phyloP scores from a whole-genome alignment of 441 rosid species.

The Croton setiger region DNA sequence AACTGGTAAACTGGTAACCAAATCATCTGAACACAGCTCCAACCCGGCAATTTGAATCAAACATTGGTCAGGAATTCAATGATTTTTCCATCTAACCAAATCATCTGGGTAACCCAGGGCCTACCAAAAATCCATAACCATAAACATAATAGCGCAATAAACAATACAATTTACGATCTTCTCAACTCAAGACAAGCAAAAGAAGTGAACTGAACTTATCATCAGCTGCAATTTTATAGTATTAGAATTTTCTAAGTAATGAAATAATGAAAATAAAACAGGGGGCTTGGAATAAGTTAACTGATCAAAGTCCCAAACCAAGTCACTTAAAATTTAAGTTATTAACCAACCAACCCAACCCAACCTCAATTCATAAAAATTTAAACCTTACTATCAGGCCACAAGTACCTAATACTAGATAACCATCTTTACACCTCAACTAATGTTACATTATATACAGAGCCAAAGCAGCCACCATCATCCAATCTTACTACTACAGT shows the following conservation, averaged over 20 bases:
- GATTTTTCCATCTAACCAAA: too few species aligned
- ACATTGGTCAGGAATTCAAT: too few species aligned
- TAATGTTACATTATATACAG: slow-evolving; percentile 44
- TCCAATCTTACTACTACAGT: slow-evolving; percentile 4
- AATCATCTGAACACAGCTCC: too few species aligned
- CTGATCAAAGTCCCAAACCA: slow-evolving; percentile 21
- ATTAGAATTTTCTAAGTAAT: slow-evolving; percentile 6
- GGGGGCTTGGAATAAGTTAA: slow-evolving; percentile 21
- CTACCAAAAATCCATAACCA: too few species aligned
- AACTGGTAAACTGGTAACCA: too few species aligned
- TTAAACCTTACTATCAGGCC: slow-evolving; percentile 22
- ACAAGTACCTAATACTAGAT: slow-evolving; percentile 25
- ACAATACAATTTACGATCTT: too few species aligned
- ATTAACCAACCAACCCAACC: slow-evolving; percentile 23
- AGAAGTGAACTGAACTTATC: background rate
- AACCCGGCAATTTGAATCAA: too few species aligned
- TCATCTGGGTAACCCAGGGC: too few species aligned
- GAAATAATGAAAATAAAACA: slow-evolving; percentile 8
- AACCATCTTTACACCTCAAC: slow-evolving; percentile 43
- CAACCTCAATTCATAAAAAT: slow-evolving; percentile 29
- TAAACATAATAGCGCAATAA: too few species aligned
- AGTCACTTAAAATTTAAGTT: slow-evolving; percentile 21
- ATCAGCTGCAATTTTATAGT: background rate
- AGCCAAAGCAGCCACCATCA: slow-evolving; percentile 22
- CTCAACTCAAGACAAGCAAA: too few species aligned